These are phyloP conservation scores for Tulasnella sp. DNA, from an alignment of 768 basidiomycete genomes.

Conservation along the genomic window DNA sequence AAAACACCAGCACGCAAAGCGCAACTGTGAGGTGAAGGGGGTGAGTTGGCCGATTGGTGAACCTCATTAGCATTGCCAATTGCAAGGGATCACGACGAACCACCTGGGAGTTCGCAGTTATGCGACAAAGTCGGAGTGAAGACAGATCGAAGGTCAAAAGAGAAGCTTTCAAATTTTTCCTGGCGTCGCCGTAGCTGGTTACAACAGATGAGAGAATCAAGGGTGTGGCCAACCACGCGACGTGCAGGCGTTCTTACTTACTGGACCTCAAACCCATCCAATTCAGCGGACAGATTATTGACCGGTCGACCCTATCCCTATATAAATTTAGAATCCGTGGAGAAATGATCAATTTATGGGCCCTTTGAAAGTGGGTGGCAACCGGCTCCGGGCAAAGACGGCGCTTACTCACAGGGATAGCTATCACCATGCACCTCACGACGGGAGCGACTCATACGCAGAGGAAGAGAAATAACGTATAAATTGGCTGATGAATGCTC, in stretches of 20 bases:
- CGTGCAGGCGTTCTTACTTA: neutral
- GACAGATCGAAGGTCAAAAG: no score
- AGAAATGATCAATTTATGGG: neutral
- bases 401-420: neutral
- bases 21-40: neutral
- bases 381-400: neutral
- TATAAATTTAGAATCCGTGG: neutral
- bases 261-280: neutral
- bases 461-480: neutral
- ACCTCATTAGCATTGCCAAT: neutral
- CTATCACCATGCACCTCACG: neutral
- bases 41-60: neutral
- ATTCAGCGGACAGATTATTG: neutral
- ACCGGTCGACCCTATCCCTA: neutral
- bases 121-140: neutral
- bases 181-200: neutral
- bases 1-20: conserved; percentile 10
- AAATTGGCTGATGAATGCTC: neutral
- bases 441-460: neutral
- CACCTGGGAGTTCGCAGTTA: neutral
- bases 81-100: neutral
- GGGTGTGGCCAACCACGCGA: neutral
- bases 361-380: neutral
- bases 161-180: neutral
- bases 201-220: neutral